Evolutionary conservation across 1,284 basidiomycete species (phyloP), one percentile per base, ranked within the genome.

Genomic region (Garcileccinum viscosum): DNA sequence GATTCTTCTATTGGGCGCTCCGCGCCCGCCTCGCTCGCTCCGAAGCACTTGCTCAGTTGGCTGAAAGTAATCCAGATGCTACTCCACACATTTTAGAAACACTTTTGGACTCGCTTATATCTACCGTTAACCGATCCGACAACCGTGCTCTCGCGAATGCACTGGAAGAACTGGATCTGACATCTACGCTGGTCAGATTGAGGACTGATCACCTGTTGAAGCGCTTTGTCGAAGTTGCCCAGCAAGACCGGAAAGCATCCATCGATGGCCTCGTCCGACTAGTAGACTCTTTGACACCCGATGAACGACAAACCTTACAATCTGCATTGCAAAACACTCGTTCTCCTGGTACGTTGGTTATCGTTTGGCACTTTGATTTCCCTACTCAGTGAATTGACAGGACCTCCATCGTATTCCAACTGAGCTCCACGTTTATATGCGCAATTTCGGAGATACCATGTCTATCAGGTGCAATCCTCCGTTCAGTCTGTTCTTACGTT

Each of bases 1-100:
- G 95, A 72, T 90, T 93, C 81, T 99, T 99, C 89, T 99, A 98
- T 87, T 97, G 95, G 96, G 92, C 95, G 66, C 87, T 97, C 62
- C 93, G 96, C 62, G 91, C 92, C 24, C 91, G 92, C 66, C 82
- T 94, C 37, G 92, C 93, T 30, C 89, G 87, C 63, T 91, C 90
- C 3, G 80, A 83, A 61, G 90, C 90, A 17, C 84, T 94, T 58
- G 82, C 84, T 19, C 82, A 85, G 64, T 82, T 95, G 38, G 83
- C 85, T 7, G 87, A 88, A 67, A 90, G 91, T 2, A 89, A 87
- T 71, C 92, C 93, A 4, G 87, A 87, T 35, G 83, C 90, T 2
- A 84, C 87, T 14, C 81, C 83, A 32, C 90, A 92, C 62, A 88
- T 92, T 71, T 88, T 90, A 56, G 80, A 82, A 17, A 86, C 84